Base-by-base conservation (phyloP, 306 rosid species). In the Chamaecrista fasciculata region DNA sequence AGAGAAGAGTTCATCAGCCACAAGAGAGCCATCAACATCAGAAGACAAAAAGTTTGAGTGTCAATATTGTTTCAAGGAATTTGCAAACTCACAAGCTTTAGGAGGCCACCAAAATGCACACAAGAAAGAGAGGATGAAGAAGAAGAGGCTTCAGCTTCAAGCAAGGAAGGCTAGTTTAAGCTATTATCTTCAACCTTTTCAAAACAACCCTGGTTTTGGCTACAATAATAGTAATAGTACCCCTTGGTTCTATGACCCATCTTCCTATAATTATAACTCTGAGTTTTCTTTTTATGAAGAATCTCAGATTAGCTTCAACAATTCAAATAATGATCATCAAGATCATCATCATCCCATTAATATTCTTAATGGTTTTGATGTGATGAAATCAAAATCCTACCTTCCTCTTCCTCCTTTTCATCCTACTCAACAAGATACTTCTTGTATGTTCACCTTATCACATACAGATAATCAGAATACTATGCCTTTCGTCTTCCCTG, bases 51-150 rank as follows among this genome's bases (percentile, higher is more conserved):
- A 86, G 47, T 88, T 94, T 14, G 97, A 88, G 84, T 94, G 98
- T 69, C 98, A 91, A 72, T 94, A 80, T 52, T 94, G 98, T 78
- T 78, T 77, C 61, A 94, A 94, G 60, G 92, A 90, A 68, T 94
- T 94, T 49, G 91, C 89, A 28, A 94, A 94, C 42, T 94, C 98
- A 28, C 98, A 94, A 63, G 98, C 98, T 46, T 64, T 94, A 11
- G 98, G 98, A 0, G 98, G 98, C 20, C 98, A 94, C 50, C 98
- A 91, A 81, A 94, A 94, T 81, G 98, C 98, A 0, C 98, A 94
- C 72, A 94, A 94, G 80, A 94, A 94, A 79, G 98, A 94, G 64
- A 84, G 97, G 34, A 84, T 94, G 97, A 90, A 94, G 96, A 88
- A 90, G 82, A 94, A 94, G 48, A 90, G 86, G 46, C 63, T 94